Percentiles rank a stretch among this genome's conserved stretches.
phyloP scores from a whole-genome alignment of 1,284 basidiomycete genomes.

The Fistulinella cinereoalba region DNA sequence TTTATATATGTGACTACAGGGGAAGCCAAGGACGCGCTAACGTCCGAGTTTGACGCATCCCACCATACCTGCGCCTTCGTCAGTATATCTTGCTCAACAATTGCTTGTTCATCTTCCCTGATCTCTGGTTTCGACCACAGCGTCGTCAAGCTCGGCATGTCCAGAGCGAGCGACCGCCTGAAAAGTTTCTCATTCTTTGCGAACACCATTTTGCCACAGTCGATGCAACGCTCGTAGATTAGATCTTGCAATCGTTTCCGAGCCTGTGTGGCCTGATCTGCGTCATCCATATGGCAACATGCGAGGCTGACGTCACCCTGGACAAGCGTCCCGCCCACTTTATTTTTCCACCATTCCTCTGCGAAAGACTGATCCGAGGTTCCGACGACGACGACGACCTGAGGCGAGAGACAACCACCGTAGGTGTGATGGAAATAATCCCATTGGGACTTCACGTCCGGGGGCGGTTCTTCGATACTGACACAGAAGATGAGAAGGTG shows the following conservation, averaged over 20 bases:
- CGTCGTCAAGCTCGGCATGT: conserved; percentile 10
- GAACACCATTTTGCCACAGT: conserved; percentile 14
- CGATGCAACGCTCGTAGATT: conserved; percentile 22
- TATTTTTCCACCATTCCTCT: conserved; percentile 19
- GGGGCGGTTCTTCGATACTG: conserved; percentile 2
- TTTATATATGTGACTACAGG: too few species aligned
- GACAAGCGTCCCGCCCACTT: neutral
- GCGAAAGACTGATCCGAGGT: conserved; percentile 16
- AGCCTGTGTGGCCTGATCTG: too few species aligned
- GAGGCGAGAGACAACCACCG: conserved; percentile 28
- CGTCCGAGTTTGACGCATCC: neutral
- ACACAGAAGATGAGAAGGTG: conserved; percentile 25
- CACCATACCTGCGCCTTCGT: conserved; percentile 23
- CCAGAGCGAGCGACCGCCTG: conserved; percentile 12
- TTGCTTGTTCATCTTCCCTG: neutral
- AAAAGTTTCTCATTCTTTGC: conserved; percentile 16
- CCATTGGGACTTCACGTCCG: conserved; percentile 20
- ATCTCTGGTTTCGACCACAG: conserved; percentile 11
- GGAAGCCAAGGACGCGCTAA: too few species aligned
- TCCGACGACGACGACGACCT: conserved; percentile 25
- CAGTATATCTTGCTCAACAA: conserved; percentile 13
- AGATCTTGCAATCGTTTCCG: conserved; percentile 9
- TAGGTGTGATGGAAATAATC: conserved; percentile 25
- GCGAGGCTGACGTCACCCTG: conserved; percentile 12
- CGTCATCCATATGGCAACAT: too few species aligned